Evolutionary conservation across 1,284 basidiomycete species (phyloP).

Genomic region (Pseudozyma thailandica): DNA sequence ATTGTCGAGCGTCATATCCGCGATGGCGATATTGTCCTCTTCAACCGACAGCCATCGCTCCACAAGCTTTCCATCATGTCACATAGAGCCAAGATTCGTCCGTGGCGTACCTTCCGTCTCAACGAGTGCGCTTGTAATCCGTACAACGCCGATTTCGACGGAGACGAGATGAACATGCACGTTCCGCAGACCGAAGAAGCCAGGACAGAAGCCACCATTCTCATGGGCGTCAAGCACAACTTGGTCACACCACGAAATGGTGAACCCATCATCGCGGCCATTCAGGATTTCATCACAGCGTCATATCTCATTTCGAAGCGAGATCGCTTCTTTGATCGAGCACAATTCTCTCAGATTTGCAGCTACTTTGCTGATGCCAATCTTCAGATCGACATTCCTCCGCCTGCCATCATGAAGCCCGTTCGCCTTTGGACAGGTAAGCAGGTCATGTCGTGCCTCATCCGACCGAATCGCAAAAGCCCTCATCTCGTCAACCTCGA

Average conservation of each 20-base stretch:
- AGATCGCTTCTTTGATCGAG: constrained; percentile 92
- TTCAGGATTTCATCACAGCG: constrained; percentile 70
- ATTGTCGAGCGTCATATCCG: constrained; percentile 92
- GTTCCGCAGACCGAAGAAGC: constrained; percentile 99
- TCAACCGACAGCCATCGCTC: constrained; percentile 98
- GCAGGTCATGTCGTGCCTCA: constrained; percentile 95
- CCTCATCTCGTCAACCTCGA: constrained; percentile 86
- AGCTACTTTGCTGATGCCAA: constrained; percentile 93
- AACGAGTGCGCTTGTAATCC: constrained; percentile 99
- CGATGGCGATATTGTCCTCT: constrained; percentile 96
- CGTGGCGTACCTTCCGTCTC: constrained; percentile 95
- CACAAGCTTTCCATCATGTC: constrained; percentile 89
- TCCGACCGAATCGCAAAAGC: constrained; percentile 89
- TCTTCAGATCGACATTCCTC: constrained; percentile 92
- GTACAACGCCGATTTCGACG: constrained; percentile 99
- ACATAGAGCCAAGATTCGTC: constrained; percentile 92
- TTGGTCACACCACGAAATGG: constrained; percentile 76
- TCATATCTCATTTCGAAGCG: constrained; percentile 93
- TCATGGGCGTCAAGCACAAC: constrained; percentile 98
- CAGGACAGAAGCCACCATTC: constrained; percentile 92
- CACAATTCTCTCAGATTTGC: constrained; percentile 95
- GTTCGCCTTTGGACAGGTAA: constrained; percentile 96
- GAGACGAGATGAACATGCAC: constrained; percentile 99
- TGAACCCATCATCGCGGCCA: constrained; percentile 67
- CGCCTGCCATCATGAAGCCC: constrained; percentile 94